Conservation (phyloP, 371 early-diverging fungal species). For the Actinomucor elegans region DNA sequence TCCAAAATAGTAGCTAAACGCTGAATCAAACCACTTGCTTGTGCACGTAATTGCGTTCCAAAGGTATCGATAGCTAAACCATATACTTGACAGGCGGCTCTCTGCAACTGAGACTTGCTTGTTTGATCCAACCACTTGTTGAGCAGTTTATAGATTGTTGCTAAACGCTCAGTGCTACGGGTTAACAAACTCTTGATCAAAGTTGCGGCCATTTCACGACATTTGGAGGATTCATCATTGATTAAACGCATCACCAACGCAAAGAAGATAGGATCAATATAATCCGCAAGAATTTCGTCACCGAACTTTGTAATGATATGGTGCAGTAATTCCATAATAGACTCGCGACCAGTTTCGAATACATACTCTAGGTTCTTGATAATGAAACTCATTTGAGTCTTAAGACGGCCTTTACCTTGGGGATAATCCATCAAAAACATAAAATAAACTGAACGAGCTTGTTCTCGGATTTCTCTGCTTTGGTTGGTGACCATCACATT, state of each 20-base stretch:
- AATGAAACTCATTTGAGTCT: slow-evolving; percentile 82
- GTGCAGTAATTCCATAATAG: slow-evolving; percentile 84
- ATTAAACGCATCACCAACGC: slow-evolving; percentile 81
- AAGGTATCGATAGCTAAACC: slow-evolving; percentile 81
- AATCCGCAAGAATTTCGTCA: slow-evolving; percentile 71
- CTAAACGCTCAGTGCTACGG: slow-evolving; percentile 53
- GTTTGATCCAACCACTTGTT: slow-evolving; percentile 73
- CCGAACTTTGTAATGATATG: slow-evolving; percentile 77
- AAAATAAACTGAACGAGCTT: slow-evolving; percentile 78
- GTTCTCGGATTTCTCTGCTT: slow-evolving; percentile 72
- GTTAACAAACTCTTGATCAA: slow-evolving; percentile 68
- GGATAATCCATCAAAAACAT: slow-evolving; percentile 95
- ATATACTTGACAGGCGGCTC: slow-evolving; percentile 82
- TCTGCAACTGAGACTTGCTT: slow-evolving; percentile 59
- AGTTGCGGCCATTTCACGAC: slow-evolving; percentile 84
- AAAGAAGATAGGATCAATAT: slow-evolving; percentile 80
- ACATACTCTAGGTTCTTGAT: slow-evolving; percentile 87
- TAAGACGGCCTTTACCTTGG: slow-evolving; percentile 76
- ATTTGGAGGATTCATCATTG: slow-evolving; percentile 89
- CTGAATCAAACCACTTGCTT: slow-evolving; percentile 51
- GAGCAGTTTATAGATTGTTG: slow-evolving; percentile 59
- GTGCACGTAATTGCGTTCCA: slow-evolving; percentile 57
- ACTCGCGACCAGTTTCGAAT: slow-evolving; percentile 87
- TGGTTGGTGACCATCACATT: slow-evolving; percentile 88
- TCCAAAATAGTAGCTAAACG: slow-evolving; percentile 52